phyloP scores from a whole-genome alignment of 306 rosid species.

The Parietaria judaica region DNA sequence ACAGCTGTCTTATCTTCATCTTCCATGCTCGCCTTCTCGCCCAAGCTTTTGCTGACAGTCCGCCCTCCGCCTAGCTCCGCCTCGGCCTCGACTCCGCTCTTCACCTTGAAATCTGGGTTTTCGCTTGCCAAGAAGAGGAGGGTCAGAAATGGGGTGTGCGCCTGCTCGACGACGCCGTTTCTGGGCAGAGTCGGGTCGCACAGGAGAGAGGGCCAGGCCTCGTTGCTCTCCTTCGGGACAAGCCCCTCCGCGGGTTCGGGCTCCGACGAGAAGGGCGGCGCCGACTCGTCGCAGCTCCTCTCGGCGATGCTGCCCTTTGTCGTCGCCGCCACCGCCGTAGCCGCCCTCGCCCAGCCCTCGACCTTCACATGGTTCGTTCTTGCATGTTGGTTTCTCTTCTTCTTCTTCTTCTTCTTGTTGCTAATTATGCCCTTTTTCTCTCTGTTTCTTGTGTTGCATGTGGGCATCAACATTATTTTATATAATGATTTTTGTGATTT shows the following conservation, averaged over 20 bases:
- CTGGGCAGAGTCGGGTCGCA: constrained; percentile 41
- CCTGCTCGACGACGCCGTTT: constrained; percentile 55
- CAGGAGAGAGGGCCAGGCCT: constrained; percentile 36
- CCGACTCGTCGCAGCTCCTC: constrained; percentile 57
- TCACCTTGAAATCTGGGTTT: not conserved
- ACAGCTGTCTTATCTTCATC: constrained; percentile 13
- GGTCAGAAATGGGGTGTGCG: constrained; percentile 24
- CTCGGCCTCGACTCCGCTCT: constrained; percentile 9
- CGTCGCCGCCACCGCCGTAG: constrained; percentile 82
- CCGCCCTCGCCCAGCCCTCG: constrained; percentile 81
- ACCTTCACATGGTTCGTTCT: constrained; percentile 71
- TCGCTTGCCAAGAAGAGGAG: constrained; percentile 26
- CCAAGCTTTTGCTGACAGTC: constrained; percentile 23
- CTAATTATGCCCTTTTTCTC: not conserved
- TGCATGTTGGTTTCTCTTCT: not conserved
- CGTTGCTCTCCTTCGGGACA: constrained; percentile 50
- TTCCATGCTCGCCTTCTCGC: not conserved
- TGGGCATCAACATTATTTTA: not conserved
- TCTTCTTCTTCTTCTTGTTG: not conserved
- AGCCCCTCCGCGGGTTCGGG: constrained; percentile 20
- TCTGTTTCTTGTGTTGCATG: constrained; percentile 12
- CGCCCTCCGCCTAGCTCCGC: constrained; percentile 22
- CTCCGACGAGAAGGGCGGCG: constrained; percentile 20
- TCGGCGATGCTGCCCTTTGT: constrained; percentile 93
- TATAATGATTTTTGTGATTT: not conserved